phyloP scores from a whole-genome alignment of 73 alveolate species.

The Diophrys appendiculata region DNA sequence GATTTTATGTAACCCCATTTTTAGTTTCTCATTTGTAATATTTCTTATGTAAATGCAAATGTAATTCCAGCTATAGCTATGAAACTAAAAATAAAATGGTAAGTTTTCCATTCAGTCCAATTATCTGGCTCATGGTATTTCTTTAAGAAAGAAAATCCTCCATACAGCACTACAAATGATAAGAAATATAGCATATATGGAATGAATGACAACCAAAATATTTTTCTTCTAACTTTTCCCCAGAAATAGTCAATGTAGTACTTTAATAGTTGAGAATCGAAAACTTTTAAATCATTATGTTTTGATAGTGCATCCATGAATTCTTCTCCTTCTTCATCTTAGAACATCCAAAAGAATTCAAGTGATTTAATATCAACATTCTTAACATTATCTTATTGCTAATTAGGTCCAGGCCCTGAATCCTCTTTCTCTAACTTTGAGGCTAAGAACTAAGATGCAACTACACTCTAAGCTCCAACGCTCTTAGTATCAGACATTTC shows the following conservation, averaged over 20 bases:
- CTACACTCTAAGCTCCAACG: background rate
- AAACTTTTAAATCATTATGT: background rate
- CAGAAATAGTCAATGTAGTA: background rate
- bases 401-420: background rate
- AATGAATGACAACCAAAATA: background rate
- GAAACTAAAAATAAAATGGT: background rate
- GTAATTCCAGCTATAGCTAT: background rate
- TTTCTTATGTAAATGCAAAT: background rate
- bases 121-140: background rate
- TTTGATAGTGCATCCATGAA: background rate
- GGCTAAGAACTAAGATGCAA: background rate
- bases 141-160: background rate
- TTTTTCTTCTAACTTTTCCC: background rate
- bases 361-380: background rate
- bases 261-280: background rate
- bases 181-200: background rate
- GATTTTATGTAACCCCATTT: background rate
- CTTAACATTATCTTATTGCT: background rate
- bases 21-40: background rate
- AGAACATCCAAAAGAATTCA: background rate
- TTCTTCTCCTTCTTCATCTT: background rate
- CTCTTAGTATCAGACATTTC: background rate
- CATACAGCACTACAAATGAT: background rate
- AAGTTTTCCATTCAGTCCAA: background rate
- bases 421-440: background rate